Conservation (phyloP, 1,284 basidiomycete species). For the Cerioporus squamosus region DNA sequence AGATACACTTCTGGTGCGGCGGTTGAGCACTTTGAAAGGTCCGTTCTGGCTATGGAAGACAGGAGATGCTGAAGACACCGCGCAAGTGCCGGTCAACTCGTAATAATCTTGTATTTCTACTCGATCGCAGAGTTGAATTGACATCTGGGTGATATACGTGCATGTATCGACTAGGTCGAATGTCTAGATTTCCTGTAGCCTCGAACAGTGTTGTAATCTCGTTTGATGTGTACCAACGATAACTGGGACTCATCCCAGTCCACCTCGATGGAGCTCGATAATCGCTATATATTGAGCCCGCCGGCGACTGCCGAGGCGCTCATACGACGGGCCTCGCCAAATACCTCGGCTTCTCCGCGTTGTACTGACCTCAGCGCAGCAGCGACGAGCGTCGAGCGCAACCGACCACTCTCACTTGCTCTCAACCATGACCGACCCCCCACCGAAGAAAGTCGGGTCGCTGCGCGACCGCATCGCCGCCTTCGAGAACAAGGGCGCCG, state of each 20-base stretch:
- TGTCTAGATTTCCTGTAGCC: too few relatives aligned
- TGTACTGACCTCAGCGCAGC: background rate
- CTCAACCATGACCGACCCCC: slow-evolving; percentile 49
- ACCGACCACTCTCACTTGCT: slow-evolving; percentile 1
- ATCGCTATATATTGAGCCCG: background rate
- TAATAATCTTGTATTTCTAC: too few relatives aligned
- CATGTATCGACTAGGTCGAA: too few relatives aligned
- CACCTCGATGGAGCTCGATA: too few relatives aligned
- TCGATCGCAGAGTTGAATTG: too few relatives aligned
- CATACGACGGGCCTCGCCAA: background rate
- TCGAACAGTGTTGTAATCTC: too few relatives aligned
- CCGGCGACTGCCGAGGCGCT: slow-evolving; percentile 1
- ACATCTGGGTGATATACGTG: too few relatives aligned
- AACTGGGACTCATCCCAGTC: too few relatives aligned
- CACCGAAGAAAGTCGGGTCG: slow-evolving; percentile 68
- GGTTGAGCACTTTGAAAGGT: slow-evolving; percentile 20
- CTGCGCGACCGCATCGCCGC: slow-evolving; percentile 84
- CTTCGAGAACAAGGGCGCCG: slow-evolving; percentile 66
- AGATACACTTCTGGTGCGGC: too few relatives aligned
- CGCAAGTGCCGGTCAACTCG: too few relatives aligned
- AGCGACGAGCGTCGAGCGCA: background rate
- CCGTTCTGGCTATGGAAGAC: slow-evolving; percentile 41
- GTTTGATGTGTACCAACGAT: too few relatives aligned
- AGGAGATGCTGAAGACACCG: background rate
- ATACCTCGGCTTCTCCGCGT: too few relatives aligned